A percentile compares a stretch with the other conserved stretches of the same genome.
These are phyloP conservation scores for Trametes sp. DNA, from an alignment of 1,284 basidiomycete genomes.

Conservation along the genomic window DNA sequence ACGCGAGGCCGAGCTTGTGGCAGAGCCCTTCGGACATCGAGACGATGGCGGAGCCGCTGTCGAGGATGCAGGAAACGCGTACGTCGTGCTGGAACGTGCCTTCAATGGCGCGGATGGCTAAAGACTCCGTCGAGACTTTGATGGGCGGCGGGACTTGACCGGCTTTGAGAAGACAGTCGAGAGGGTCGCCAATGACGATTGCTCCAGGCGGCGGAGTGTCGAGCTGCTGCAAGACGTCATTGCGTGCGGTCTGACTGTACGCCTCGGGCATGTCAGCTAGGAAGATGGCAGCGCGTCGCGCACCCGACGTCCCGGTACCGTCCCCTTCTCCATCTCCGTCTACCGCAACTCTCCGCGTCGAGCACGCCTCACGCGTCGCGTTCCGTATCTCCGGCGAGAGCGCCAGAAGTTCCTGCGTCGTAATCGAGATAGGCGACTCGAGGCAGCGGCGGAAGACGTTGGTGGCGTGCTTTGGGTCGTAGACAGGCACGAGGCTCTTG, in stretches of 20 bases:
- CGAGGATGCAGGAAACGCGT: slow-evolving; percentile 34
- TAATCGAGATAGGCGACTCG: slow-evolving; percentile 17
- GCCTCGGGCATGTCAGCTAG: slow-evolving; percentile 4
- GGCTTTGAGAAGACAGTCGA: slow-evolving; percentile 15
- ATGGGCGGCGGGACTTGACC: background rate
- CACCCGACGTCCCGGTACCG: too few relatives aligned
- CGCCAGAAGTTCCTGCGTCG: slow-evolving; percentile 20
- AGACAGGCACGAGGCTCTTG: slow-evolving; percentile 9
- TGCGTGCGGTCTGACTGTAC: background rate
- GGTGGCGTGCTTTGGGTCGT: slow-evolving; percentile 19
- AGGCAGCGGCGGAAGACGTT: slow-evolving; percentile 23
- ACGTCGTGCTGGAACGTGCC: slow-evolving; percentile 17
- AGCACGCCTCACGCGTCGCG: slow-evolving; percentile 14
- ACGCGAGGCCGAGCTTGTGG: slow-evolving; percentile 28
- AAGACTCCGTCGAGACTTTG: slow-evolving; percentile 10
- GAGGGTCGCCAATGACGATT: slow-evolving; percentile 20
- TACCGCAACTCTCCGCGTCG: slow-evolving; percentile 7
- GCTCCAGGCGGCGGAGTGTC: slow-evolving; percentile 4
- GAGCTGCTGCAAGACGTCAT: background rate
- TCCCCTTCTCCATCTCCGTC: background rate
- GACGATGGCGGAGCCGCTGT: slow-evolving; percentile 37
- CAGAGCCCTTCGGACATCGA: slow-evolving; percentile 36
- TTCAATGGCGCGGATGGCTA: slow-evolving; percentile 23
- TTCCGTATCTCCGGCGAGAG: slow-evolving; percentile 21
- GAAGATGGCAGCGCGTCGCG: slow-evolving; percentile 1